phyloP scores from a whole-genome alignment of 768 basidiomycete genomes.

The Mycena venus region DNA sequence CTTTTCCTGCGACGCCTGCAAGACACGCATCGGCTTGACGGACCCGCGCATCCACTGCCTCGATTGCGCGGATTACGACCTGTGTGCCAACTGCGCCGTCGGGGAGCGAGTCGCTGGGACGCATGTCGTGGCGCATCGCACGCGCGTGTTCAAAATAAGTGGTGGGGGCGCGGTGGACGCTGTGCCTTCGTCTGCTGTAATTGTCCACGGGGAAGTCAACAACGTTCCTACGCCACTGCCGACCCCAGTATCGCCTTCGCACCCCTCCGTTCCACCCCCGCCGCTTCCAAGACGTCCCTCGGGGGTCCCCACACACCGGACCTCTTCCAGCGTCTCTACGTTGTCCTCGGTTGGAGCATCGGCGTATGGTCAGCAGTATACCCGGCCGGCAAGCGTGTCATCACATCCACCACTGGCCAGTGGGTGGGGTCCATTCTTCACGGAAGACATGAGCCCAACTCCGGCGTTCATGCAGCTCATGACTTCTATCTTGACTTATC shows the following conservation, averaged over 20 bases:
- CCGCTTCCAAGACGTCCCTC: too few species aligned
- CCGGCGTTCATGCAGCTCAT: conserved; percentile 8
- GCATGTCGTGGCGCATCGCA: not conserved
- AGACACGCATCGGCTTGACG: not conserved
- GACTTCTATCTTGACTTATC: conserved; percentile 21
- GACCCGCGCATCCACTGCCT: conserved; percentile 23
- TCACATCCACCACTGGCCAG: not conserved
- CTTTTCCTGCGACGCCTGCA: conserved; percentile 24
- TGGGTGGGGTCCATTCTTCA: conserved; percentile 28
- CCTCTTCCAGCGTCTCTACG: not conserved
- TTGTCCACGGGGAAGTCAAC: too few species aligned
- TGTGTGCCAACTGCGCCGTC: conserved; percentile 20
- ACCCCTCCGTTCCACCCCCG: too few species aligned
- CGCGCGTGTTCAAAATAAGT: not conserved
- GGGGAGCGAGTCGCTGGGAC: not conserved
- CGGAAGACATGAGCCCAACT: conserved; percentile 11
- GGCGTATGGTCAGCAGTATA: not conserved
- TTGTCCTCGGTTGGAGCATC: not conserved
- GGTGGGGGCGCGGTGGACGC: not conserved
- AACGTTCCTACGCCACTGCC: not conserved
- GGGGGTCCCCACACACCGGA: not conserved
- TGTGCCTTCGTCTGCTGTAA: not conserved
- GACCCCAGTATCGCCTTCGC: not conserved
- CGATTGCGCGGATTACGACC: conserved; percentile 18
- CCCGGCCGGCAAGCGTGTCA: not conserved